Evolutionary conservation across 257 asterid genomes (phyloP), one percentile per base, ranked within the genome.

Genomic region (Cordia subcordata): DNA sequence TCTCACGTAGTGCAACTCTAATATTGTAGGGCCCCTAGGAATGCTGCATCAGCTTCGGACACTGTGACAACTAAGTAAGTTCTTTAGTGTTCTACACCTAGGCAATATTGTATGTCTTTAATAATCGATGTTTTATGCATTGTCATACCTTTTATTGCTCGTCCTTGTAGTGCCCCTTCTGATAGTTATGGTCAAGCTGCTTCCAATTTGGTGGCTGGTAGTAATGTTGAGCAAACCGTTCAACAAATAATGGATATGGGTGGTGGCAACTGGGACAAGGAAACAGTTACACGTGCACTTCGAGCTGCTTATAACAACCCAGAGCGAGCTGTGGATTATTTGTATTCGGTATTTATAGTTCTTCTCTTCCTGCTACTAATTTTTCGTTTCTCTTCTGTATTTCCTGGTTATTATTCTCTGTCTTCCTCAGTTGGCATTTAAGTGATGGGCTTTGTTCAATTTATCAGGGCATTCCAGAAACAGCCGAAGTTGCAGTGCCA

Each of bases 221-320:
- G 63, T 65, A 76, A 66, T 77, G 69, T 80, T 32, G 96, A 89
- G 63, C 77, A 69, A 62, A 82, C 89, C 11, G 74, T 86, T 66
- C 91, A 89, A 74, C 94, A 86, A 60, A 57, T 89, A 63, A 68
- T 89, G 70, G 94, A 89, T 75, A 80, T 89, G 94, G 95, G 96
- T 12, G 96, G 95, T 53, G 96, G 94, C 45, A 79, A 74, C 53
- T 90, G 97, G 97, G 89, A 87, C 77, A 84, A 72, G 65, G 90
- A 86, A 70, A 82, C 78, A 10, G 96, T 90, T 42, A 68, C 73
- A 8, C 88, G 84, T 54, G 97, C 97, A 18, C 93, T 90, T 72
- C 83, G 78, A 22, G 97, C 97, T 72, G 96, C 96, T 39, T 86
- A 81, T 67, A 84, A 90, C 77, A 90, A 90, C 68, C 79, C 81